Evolutionary conservation across 371 early-diverging fungal genomes (phyloP), one percentile per base, ranked within the genome.

Genomic region (Mycotypha africana): DNA sequence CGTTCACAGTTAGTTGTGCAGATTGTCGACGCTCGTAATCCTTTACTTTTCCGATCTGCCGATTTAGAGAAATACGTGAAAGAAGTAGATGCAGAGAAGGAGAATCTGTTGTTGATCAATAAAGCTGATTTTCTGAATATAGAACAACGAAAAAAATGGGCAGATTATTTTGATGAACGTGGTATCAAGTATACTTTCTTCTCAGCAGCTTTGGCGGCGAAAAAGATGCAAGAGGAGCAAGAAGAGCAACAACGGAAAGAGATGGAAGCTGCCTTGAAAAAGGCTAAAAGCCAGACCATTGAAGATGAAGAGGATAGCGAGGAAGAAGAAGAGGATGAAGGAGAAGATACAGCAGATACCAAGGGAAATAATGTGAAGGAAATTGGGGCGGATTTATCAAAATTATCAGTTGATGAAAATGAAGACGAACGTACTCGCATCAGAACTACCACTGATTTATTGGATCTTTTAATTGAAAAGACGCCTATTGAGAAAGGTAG

Each of bases 11-110:
- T 97, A 51, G 81, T 99, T 23, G 94, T 98, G 17, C 99, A 99
- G 71, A 98, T 99, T 51, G 97, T 99, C n/a, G 99, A 99, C 78
- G 95, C 95, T 15, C 83, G 99, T 48, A 95, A 99, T 72, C 99
- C 99, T 1, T 56, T 95, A 42, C 74, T 99, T 45, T 99, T 98
- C 75, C 78, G 96, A 36, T 89, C 87, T 41, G 78, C 81, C 4
- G 99, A 99, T 75, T 67, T 99, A 45, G 91, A 91, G 25, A 80
- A 73, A 38, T 92, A 97, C 54, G 95, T 98, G 22, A 70, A 70
- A 28, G 94, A 98, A 73, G 86, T 97, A 4, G 87, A 92, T 53
- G 67, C 74, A 44, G 67, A 76, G 49, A 95, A 94, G 62, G 81
- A 81, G 42, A 91, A 89, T 58, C 53, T 94, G 44, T 63, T 95